These are phyloP conservation scores for Debaryomyces udenii DNA, from an alignment of 1,139 yeast genomes.

Conservation along the genomic window DNA sequence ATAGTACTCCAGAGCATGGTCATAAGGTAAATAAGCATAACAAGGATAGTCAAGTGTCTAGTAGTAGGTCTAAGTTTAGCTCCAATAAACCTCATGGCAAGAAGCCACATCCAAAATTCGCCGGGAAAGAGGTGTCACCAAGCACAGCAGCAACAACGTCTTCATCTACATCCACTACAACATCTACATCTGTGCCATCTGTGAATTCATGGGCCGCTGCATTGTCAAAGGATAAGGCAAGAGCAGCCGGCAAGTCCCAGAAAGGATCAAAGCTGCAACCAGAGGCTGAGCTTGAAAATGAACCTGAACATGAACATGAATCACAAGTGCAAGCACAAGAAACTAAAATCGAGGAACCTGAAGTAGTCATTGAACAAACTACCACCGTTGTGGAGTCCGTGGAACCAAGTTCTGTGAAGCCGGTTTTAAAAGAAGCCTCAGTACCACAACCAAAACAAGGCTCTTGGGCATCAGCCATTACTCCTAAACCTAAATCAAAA, in stretches of 20 bases:
- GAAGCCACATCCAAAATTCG: conserved; percentile 13
- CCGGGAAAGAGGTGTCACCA: conserved; percentile 13
- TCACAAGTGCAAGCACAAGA: conserved; percentile 15
- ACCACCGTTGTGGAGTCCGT: conserved; percentile 10
- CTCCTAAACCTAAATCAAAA: conserved; percentile 53
- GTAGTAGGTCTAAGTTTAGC: conserved; percentile 14
- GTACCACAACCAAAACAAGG: conserved; percentile 37
- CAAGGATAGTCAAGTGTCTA: conserved; percentile 11
- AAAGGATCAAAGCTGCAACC: conserved; percentile 17
- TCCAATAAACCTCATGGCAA: conserved; percentile 12
- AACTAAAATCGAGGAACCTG: conserved; percentile 11
- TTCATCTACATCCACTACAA: conserved; percentile 24
- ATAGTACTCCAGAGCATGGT: conserved; percentile 17
- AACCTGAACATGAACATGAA: conserved; percentile 15
- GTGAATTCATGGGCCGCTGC: conserved; percentile 57
- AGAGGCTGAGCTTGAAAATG: conserved; percentile 14
- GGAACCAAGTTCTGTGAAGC: conserved; percentile 20
- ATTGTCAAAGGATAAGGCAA: conserved; percentile 42
- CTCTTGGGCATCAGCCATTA: conserved; percentile 64
- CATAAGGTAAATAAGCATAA: conserved; percentile 17
- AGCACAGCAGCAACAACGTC: conserved; percentile 18
- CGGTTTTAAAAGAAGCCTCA: conserved; percentile 33
- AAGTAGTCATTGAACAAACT: conserved; percentile 15
- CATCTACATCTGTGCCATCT: conserved; percentile 17
- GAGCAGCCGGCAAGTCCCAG: conserved; percentile 28